Percentiles rank a stretch among this genome's conserved stretches.
Evolutionary conservation across 2,329 filamentous ascomycete genomes (phyloP).

Genomic region (Triangularia setosa): DNA sequence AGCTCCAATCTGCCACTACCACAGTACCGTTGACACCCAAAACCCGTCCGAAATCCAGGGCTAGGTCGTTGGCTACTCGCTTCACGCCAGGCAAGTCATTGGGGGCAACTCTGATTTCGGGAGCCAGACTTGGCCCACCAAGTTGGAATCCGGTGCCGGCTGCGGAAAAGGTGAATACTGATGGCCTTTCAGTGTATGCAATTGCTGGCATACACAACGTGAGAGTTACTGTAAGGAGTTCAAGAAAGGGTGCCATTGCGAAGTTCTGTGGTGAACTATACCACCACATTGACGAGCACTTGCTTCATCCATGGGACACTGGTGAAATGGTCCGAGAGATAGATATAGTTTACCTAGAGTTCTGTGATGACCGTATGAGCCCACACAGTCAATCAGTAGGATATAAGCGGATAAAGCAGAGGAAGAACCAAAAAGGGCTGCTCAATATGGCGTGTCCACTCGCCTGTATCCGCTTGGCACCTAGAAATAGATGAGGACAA

Average conservation of each 20-base stretch:
- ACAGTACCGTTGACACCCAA: slow-evolving; percentile 24
- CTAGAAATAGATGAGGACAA: neutral
- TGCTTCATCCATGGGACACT: neutral
- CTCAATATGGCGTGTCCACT: neutral
- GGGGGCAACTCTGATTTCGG: slow-evolving; percentile 25
- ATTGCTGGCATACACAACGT: neutral
- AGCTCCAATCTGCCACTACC: slow-evolving; percentile 16
- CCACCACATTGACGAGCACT: neutral
- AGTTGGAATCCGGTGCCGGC: slow-evolving; percentile 20
- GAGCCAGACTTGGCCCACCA: slow-evolving; percentile 22
- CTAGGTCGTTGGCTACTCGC: slow-evolving; percentile 25
- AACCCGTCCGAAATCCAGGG: slow-evolving; percentile 25
- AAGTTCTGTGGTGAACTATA: neutral
- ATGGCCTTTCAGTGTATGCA: slow-evolving; percentile 15
- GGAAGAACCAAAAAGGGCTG: neutral
- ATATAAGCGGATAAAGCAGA: neutral
- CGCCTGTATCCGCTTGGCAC: neutral
- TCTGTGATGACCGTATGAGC: neutral
- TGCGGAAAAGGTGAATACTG: slow-evolving; percentile 21
- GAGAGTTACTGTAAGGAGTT: slow-evolving; percentile 1
- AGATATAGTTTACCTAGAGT: neutral
- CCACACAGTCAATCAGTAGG: neutral
- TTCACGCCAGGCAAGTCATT: slow-evolving; percentile 26
- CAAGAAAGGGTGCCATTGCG: slow-evolving; percentile 12
- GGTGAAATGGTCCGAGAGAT: neutral